phyloP scores from a whole-genome alignment of 306 rosid genomes.

The barrel medic (Medicago truncatula) region DNA sequence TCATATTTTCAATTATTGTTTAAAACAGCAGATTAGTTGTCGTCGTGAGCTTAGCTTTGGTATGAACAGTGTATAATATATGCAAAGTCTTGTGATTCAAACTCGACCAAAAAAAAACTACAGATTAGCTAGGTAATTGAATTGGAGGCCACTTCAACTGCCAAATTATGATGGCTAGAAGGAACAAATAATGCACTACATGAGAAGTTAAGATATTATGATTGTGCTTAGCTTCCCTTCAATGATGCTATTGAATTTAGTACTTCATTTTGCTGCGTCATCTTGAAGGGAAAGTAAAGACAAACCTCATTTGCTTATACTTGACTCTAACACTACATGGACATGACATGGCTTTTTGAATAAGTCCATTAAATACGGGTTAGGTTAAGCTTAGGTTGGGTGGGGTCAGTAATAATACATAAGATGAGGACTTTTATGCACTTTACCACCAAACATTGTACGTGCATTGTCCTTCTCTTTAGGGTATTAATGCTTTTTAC shows the following conservation, averaged over 20 bases:
- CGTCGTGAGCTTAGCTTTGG: too few relatives aligned
- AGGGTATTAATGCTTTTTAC: neutral
- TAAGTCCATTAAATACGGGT: neutral
- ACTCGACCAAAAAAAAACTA: too few relatives aligned
- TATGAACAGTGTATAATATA: too few relatives aligned
- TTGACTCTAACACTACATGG: neutral
- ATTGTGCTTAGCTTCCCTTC: neutral
- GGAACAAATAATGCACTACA: neutral
- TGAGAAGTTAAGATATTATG: neutral
- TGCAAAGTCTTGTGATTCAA: too few relatives aligned
- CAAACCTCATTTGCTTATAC: neutral
- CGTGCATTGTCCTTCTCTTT: neutral
- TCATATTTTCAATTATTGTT: too few relatives aligned
- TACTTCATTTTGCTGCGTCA: neutral
- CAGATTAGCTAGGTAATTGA: neutral
- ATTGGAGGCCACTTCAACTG: neutral
- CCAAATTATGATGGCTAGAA: neutral
- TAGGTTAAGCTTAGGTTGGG: constrained; percentile 8
- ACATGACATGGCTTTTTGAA: neutral
- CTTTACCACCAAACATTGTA: constrained; percentile 6
- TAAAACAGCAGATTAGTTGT: too few relatives aligned
- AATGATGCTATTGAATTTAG: neutral
- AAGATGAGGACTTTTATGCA: neutral
- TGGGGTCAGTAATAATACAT: neutral
- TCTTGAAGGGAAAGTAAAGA: neutral